Base-by-base conservation (phyloP, 495 filamentous ascomycete genomes). In the Jackrogersella minutella region DNA sequence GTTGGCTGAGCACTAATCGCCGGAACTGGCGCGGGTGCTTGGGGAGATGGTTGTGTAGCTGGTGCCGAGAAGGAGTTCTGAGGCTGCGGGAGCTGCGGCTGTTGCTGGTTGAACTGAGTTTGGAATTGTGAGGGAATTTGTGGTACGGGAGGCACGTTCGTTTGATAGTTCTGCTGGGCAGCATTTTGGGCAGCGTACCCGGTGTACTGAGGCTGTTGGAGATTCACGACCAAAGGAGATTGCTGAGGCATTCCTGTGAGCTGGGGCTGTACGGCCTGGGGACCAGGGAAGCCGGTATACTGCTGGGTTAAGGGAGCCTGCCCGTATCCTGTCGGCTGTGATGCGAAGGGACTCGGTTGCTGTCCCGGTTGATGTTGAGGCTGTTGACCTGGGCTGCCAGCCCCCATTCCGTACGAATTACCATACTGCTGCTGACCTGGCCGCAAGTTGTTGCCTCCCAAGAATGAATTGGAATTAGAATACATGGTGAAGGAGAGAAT, bases 401-500 rank as follows among this genome's bases (percentile, higher is more conserved):
- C 80, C 58, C 79, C 81, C 55, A 79, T 77, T 51, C 71, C 78
- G 74, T 78, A 79, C 57, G 82, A 72, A 77, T 78, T 75, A 43
- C 80, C 83, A 82, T 86, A 87, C 77, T 86, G 87, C 67, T 82
- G 85, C 47, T 86, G 84, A 58, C 88, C 90, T 7, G 91, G 90
- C 63, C 91, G 92, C 74, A 85, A 81, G 79, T 79, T 88, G 77
- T 88, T 91, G 76, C 82, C 86, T 78, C 92, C 91, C 63, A 95
- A 81, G 74, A 88, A 96, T 49, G 91, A 88, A 81, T 88, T 93
- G 60, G 92, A 91, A 73, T 89, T 91, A 39, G 93, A 93, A 81
- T 88, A 97, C 93, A 97, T 97, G 80, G 76, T 64, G 52, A 44
- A 40, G 53, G 26, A 31, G 13, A 39, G 47, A 17, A 28, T 26